A percentile compares a stretch with the other conserved stretches of the same genome.
These are phyloP conservation scores for Coemansia sp. DNA, from an alignment of 192 early-diverging fungal genomes.

Conservation along the genomic window DNA sequence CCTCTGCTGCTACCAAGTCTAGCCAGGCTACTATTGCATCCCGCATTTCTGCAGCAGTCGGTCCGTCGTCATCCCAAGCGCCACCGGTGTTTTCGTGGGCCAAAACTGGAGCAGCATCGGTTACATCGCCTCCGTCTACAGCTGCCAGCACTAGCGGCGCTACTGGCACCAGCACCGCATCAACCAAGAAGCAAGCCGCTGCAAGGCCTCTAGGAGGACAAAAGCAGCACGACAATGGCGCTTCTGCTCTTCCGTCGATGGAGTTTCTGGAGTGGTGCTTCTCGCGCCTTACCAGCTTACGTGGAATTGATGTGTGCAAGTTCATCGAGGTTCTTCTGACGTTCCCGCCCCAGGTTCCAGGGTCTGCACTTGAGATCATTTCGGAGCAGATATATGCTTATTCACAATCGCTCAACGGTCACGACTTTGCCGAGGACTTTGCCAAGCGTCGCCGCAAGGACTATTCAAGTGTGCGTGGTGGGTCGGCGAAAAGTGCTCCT, in stretches of 20 bases:
- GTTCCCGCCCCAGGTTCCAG: slow-evolving; percentile 66
- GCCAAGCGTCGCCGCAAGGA: slow-evolving; percentile 73
- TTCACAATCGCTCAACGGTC: slow-evolving; percentile 69
- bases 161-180: background rate
- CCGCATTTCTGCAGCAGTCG: background rate
- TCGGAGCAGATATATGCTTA: slow-evolving; percentile 75
- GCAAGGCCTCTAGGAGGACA: slow-evolving; percentile 13
- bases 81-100: slow-evolving; percentile 17
- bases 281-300: slow-evolving; percentile 61
- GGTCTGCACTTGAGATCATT: slow-evolving; percentile 71
- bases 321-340: slow-evolving; percentile 76
- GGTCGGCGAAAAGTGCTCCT: slow-evolving; percentile 35
- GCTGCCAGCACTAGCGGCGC: background rate
- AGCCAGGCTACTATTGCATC: slow-evolving; percentile 1
- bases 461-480: slow-evolving; percentile 19
- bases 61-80: background rate
- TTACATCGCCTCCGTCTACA: background rate
- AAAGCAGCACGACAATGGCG: slow-evolving; percentile 5
- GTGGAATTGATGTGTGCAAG: slow-evolving; percentile 63
- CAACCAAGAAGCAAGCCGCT: slow-evolving; percentile 3
- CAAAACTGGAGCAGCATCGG: background rate
- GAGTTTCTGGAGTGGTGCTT: slow-evolving; percentile 76
- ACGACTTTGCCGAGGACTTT: slow-evolving; percentile 79
- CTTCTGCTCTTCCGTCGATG: slow-evolving; percentile 50
- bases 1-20: background rate